A percentile compares a stretch with the other conserved stretches of the same genome.
Evolutionary conservation across 2,329 filamentous ascomycete species (phyloP).

Genomic region (Fusarium musae): DNA sequence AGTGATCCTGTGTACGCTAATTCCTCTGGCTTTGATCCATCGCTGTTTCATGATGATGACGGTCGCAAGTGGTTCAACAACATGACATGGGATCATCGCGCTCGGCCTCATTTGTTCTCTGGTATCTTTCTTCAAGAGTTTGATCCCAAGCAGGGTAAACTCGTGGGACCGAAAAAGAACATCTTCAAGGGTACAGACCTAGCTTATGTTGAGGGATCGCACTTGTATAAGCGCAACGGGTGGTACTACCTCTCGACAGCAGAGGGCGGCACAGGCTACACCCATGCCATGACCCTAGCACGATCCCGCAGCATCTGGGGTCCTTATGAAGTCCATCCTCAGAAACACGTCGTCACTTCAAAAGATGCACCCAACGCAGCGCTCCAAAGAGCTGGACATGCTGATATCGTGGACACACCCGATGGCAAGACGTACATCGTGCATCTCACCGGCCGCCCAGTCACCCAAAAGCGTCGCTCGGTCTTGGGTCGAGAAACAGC

Average conservation of each 20-base stretch:
- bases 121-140: constrained; percentile 70
- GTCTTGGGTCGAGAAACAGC: constrained; percentile 66
- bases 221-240: constrained; percentile 67
- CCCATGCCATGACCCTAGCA: constrained; percentile 70
- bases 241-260: constrained; percentile 71
- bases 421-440: constrained; percentile 65
- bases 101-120: constrained; percentile 60
- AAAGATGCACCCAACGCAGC: constrained; percentile 61
- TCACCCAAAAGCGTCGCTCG: constrained; percentile 62
- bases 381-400: constrained; percentile 64
- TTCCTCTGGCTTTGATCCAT: constrained; percentile 71
- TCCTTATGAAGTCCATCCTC: constrained; percentile 69
- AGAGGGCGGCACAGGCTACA: constrained; percentile 69
- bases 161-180: constrained; percentile 66
- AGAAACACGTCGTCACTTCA: constrained; percentile 66
- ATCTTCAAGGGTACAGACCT: constrained; percentile 67
- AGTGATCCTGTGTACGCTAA: constrained; percentile 69
- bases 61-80: constrained; percentile 68
- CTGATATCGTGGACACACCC: constrained; percentile 64
- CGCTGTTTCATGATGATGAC: constrained; percentile 67
- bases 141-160: constrained; percentile 58
- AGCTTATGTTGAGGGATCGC: constrained; percentile 65
- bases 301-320: constrained; percentile 65
- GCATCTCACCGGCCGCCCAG: constrained; percentile 63
- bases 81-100: constrained; percentile 66